Base-by-base conservation (phyloP, 2,329 filamentous ascomycete genomes). In the Aspergillus luchuensis region DNA sequence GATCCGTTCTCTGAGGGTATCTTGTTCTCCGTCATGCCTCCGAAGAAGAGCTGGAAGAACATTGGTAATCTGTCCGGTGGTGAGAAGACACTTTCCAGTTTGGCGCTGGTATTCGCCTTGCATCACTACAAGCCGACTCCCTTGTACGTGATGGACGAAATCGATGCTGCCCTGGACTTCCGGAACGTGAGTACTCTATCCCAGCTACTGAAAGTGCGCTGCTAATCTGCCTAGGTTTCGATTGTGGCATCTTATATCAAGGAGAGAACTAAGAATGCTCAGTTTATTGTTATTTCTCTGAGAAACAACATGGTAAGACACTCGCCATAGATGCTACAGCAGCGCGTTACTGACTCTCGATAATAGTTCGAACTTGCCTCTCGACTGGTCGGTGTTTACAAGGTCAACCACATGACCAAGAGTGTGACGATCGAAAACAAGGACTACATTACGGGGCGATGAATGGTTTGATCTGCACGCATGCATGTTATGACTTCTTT, bases 1-100 rank as follows among this genome's bases (percentile, higher is more conserved):
- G 96, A 99, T 75, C 95, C 95, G 0, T 99, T 99, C 82, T 92
- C 91, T 6, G 95, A 99, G 78, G 95, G 95, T 25, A 98, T 99
- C 64, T 76, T 97, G 51, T 99, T 99, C 82, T 94, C 89, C 58
- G 96, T 99, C 67, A 99, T 99, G 95, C 96, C 95, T 54, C 95
- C 95, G 11, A 99, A 99, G 86, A 99, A 99, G 85, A 95, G 90
- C 72, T 99, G 96, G 96, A 99, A 97, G 85, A 99, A 98, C 75
- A 99, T 99, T 73, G 89, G 90, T 73, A 98, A 99, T 76, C 76
- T 99, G 68, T 94, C 90, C 33, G 95, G 95, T 82, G 95, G 95
- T 65, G 95, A 99, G 80, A 99, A 99, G 86, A 99, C 95, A 39
- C 80, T 99, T 63, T 95, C 91, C 67, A 94, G 90, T 77, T 79